Evolutionary conservation across 1,284 basidiomycete species (phyloP), one percentile per base, ranked within the genome.

Genomic region (Stygiomarasmius scandens): DNA sequence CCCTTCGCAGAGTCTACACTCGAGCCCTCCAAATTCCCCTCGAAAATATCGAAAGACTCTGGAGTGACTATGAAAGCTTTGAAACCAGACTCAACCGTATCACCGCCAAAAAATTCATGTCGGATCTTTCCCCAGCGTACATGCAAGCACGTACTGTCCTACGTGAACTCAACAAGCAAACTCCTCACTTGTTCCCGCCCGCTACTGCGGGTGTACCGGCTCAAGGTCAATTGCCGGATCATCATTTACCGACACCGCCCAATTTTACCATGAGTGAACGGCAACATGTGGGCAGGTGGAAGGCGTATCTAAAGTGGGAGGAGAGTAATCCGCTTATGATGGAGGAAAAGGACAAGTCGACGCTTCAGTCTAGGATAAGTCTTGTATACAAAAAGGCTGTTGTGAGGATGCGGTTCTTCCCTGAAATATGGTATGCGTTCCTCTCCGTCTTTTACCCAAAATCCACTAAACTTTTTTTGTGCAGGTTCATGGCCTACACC

Each of bases 41-140:
- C 64, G 89, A 95, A 71, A 96, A 95, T 67, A 87, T 99, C 65
- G 96, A 98, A 73, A 80, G 82, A 44, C 82, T 99, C 44, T 99
- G 97, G 97, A 88, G 92, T 68, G 94, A 97, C 55, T 92, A 96
- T 65, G 96, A 98, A 71, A 79, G 89, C 0, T 99, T 98, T 68
- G 97, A 99, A 73, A 95, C 87, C 59, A 83, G 83, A 43, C 78
- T 98, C 64, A 98, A 96, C 77, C 91, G 92, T 70, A 89, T 95
- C 62, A 97, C 95, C 24, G 95, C 96, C 14, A 98, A 98, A 72
- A 97, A 97, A 69, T 96, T 97, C 74, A 64, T 96, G 93, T 55
- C 90, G 84, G 77, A 79, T 63, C 74, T 80, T 16, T 90, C 89
- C 25, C 88, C 90, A 0, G 83, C 87, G 2, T 91, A 95, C 71